Evolutionary conservation across 208 protist genomes (phyloP).

Genomic region (Leptomonas seymouri): DNA sequence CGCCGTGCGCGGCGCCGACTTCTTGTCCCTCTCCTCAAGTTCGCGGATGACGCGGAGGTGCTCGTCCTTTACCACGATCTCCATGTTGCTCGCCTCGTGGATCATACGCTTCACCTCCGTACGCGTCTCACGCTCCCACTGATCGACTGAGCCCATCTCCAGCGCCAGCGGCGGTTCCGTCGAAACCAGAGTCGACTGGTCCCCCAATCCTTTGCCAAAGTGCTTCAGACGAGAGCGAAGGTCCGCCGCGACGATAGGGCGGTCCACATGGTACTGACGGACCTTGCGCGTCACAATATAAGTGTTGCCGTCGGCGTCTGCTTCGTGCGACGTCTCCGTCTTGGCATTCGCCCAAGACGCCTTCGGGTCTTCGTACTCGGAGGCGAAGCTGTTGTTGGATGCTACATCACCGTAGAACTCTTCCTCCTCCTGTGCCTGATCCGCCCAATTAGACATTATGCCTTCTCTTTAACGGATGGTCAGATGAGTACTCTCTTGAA

Average conservation of each 20-base stretch:
- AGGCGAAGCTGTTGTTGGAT: slow-evolving; percentile 36
- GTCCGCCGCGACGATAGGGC: slow-evolving; percentile 50
- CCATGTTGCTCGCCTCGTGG: slow-evolving; percentile 54
- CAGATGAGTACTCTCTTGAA: no score
- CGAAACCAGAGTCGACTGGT: slow-evolving; percentile 47
- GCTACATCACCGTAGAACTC: slow-evolving; percentile 30
- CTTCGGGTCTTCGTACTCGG: slow-evolving; percentile 43
- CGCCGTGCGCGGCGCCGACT: slow-evolving; percentile 26
- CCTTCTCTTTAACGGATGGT: no score
- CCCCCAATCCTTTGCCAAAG: slow-evolving; percentile 61
- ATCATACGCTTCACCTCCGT: slow-evolving; percentile 78
- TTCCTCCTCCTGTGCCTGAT: slow-evolving; percentile 61
- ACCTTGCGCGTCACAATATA: slow-evolving; percentile 77
- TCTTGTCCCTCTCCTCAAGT: slow-evolving; percentile 53
- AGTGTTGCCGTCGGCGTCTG: slow-evolving; percentile 58
- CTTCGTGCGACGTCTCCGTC: slow-evolving; percentile 39
- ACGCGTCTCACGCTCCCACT: slow-evolving; percentile 72
- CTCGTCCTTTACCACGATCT: slow-evolving; percentile 66
- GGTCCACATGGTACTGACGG: slow-evolving; percentile 60
- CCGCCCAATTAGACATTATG: slow-evolving; percentile 55
- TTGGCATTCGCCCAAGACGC: slow-evolving; percentile 73
- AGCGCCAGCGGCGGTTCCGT: slow-evolving; percentile 71
- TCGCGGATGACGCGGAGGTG: slow-evolving; percentile 48
- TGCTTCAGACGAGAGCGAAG: slow-evolving; percentile 50
- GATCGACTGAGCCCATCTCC: slow-evolving; percentile 79